phyloP scores from a whole-genome alignment of 1,284 basidiomycete genomes.

The Cerioporus squamosus region DNA sequence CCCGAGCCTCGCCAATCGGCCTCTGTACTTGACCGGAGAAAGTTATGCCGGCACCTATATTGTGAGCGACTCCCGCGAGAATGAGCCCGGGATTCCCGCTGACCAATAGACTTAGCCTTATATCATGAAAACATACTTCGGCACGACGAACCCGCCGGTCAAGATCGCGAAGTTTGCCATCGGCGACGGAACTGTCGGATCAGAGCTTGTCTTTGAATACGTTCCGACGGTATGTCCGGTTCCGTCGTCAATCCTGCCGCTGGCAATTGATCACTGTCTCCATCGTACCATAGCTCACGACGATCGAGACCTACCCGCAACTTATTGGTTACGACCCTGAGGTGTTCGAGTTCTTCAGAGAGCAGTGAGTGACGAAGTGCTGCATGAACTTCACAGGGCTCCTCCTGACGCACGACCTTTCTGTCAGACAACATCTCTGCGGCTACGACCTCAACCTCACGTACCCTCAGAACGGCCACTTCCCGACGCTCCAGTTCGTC shows the following conservation, averaged over 20 bases:
- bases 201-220: constrained; percentile 50
- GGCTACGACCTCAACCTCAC: constrained; percentile 70
- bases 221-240: constrained; percentile 52
- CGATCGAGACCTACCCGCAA: constrained; percentile 74
- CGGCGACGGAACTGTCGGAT: constrained; percentile 65
- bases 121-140: constrained; percentile 72
- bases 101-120: constrained; percentile 54
- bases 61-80: constrained; percentile 38
- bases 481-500: constrained; percentile 44
- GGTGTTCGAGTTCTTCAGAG: constrained; percentile 68
- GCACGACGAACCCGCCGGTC: constrained; percentile 66
- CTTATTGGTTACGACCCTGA: constrained; percentile 70
- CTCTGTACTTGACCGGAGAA: constrained; percentile 38
- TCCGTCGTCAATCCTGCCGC: neutral
- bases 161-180: constrained; percentile 68
- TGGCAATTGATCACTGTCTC: neutral
- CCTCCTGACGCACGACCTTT: neutral
- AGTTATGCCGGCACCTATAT: constrained; percentile 41
- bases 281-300: constrained; percentile 43
- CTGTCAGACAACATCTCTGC: constrained; percentile 58
- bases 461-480: constrained; percentile 64
- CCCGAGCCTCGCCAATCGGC: constrained; percentile 35
- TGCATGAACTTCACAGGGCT: neutral
- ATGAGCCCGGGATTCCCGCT: neutral
- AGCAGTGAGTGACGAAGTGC: constrained; percentile 54